These are phyloP conservation scores for Gaeumannomyces sp. DNA, from an alignment of 2,329 filamentous ascomycete genomes.

Conservation along the genomic window DNA sequence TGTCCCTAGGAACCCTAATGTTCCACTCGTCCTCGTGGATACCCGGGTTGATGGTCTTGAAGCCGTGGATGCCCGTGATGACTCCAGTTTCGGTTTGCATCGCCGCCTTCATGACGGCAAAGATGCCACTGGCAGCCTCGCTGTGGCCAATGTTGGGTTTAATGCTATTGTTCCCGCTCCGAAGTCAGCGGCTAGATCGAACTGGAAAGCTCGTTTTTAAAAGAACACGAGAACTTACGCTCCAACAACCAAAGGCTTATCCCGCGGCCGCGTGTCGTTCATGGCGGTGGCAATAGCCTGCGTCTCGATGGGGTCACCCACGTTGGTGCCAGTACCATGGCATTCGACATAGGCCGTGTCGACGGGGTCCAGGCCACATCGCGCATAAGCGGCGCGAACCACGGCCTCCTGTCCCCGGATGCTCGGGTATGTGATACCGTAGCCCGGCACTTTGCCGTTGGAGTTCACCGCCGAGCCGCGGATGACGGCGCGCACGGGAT, in stretches of 20 bases:
- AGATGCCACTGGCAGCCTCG: slow-evolving; percentile 40
- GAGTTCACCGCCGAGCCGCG: slow-evolving; percentile 17
- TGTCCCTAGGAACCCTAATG: slow-evolving; percentile 33
- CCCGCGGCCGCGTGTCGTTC: slow-evolving; percentile 17
- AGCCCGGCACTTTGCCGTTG: slow-evolving; percentile 14
- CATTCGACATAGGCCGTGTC: slow-evolving; percentile 30
- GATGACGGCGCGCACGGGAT: slow-evolving; percentile 26
- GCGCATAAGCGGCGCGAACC: slow-evolving; percentile 16
- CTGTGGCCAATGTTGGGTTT: slow-evolving; percentile 40
- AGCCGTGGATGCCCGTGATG: slow-evolving; percentile 49
- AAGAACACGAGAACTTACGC: slow-evolving; percentile 12
- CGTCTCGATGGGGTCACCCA: slow-evolving; percentile 19
- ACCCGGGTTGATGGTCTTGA: slow-evolving; percentile 36
- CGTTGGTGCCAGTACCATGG: slow-evolving; percentile 31
- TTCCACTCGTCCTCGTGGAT: slow-evolving; percentile 37
- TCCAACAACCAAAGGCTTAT: slow-evolving; percentile 36
- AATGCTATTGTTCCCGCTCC: slow-evolving; percentile 11
- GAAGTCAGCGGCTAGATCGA: too few relatives aligned
- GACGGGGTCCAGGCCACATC: slow-evolving; percentile 12
- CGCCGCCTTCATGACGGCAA: slow-evolving; percentile 35
- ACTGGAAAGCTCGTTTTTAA: too few relatives aligned
- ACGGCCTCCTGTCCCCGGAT: slow-evolving; percentile 21
- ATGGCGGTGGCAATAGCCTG: slow-evolving; percentile 15
- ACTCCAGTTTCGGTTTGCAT: slow-evolving; percentile 33
- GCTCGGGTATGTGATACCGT: slow-evolving; percentile 18